Evolutionary conservation across 331 rosid species (phyloP).

Genomic region (Pyracantha coccinea): DNA sequence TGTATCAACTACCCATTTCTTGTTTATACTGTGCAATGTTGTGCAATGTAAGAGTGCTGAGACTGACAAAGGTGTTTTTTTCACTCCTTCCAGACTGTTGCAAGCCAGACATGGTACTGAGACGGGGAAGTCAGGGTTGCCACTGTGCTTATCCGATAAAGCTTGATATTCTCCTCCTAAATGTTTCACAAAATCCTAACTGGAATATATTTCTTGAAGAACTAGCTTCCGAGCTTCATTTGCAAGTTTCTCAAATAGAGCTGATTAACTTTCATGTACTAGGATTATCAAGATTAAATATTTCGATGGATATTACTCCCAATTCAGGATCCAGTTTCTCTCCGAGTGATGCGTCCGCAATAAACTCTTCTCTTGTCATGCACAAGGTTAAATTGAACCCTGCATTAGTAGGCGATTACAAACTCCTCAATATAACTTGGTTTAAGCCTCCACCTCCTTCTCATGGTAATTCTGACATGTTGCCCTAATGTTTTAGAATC

Average conservation of each 20-base stretch:
- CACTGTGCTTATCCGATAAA: slow-evolving; percentile 87
- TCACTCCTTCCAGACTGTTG: slow-evolving; percentile 72
- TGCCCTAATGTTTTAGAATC: not conserved
- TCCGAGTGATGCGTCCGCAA: slow-evolving; percentile 45
- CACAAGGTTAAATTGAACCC: slow-evolving; percentile 62
- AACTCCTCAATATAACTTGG: slow-evolving; percentile 78
- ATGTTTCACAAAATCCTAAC: slow-evolving; percentile 62
- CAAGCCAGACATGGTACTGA: slow-evolving; percentile 61
- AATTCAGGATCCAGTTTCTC: slow-evolving; percentile 64
- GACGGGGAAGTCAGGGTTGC: slow-evolving; percentile 55
- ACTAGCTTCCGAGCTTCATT: slow-evolving; percentile 62
- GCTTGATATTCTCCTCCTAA: slow-evolving; percentile 82
- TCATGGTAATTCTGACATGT: slow-evolving; percentile 41
- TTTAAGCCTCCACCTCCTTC: slow-evolving; percentile 70
- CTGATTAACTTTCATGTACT: slow-evolving; percentile 69
- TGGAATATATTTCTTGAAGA: slow-evolving; percentile 53
- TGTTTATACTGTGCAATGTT: not conserved
- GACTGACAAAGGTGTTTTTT: not conserved
- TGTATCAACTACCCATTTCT: no score
- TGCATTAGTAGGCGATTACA: slow-evolving; percentile 67
- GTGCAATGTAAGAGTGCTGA: slow-evolving; percentile 6
- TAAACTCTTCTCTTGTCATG: slow-evolving; percentile 61
- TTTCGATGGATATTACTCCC: slow-evolving; percentile 88
- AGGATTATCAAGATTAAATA: slow-evolving; percentile 50
- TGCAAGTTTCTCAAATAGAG: slow-evolving; percentile 58